Base-by-base conservation (phyloP, 23 red algal species). In the Rhodosorus marinus region DNA sequence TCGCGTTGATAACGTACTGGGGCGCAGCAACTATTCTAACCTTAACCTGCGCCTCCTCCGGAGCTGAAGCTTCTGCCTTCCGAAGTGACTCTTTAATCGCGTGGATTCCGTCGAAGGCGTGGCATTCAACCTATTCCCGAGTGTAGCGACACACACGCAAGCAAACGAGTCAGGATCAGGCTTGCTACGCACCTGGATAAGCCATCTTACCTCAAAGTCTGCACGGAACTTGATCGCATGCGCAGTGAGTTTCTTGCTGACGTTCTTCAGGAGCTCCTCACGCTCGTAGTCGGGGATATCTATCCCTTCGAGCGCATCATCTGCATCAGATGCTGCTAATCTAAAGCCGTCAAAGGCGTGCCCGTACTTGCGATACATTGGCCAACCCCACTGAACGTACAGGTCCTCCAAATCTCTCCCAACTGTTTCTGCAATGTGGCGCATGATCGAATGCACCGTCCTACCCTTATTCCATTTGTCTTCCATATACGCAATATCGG, bases 381-480 rank as follows among this genome's bases (percentile, higher is more conserved):
- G 90, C 90, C 90, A 98, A 8, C 90, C 90, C 63, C 69, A 75
- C 20, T 80, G 79, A 42, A 61, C 42, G 55, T 98, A 98, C 70
- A 98, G 27, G 55, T 98, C 69, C 50, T 85, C 68, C n/a, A 85
- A 29, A 33, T 98, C 77, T 20, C 63, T 55, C 4, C 70, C 78
- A 6, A 85, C 67, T 1, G 64, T 77, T 59, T 98, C 90, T 8
- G 90, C 90, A 41, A 82, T 72, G 63, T 85, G 90, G 26, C 90
- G 65, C 65, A 98, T 82, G 33, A 98, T 98, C 7, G 79, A 86
- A 59, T 98, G 90, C 23, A 98, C 90, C 2, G 90, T 74, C 8
- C 90, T 54, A 31, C 69, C 66, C 55, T 98, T 98, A 75, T 72
- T 84, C 90, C 90, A 98, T 36, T 98, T 98, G 49, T 98, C 90